Conservation (phyloP, 768 basidiomycete genomes). For the Lentinula lateritia region DNA sequence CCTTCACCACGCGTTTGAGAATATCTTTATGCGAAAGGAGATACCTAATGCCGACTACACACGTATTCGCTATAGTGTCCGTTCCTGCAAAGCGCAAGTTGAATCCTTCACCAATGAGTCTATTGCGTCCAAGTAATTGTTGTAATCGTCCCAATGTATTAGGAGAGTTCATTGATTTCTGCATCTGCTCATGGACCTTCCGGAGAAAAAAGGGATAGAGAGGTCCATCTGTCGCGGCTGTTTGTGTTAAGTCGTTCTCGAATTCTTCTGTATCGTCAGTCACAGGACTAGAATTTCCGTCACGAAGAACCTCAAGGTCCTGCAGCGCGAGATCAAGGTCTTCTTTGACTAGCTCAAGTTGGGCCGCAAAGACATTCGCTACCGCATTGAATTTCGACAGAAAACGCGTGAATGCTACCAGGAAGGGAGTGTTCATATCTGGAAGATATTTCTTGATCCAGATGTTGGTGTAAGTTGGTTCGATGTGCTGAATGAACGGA, state of each 20-base stretch:
- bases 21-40: constrained; percentile 8
- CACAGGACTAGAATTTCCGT: background rate
- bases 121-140: background rate
- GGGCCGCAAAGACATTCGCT: background rate
- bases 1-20: constrained; percentile 9
- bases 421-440: background rate
- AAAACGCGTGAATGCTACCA: background rate
- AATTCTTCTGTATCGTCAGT: background rate
- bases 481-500: constrained; percentile 2
- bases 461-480: constrained; percentile 1
- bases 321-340: background rate
- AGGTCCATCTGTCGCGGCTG: background rate
- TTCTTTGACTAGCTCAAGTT: background rate
- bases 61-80: constrained; percentile 15
- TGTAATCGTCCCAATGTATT: background rate
- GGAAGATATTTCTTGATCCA: constrained; percentile 7
- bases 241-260: background rate
- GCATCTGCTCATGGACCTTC: background rate
- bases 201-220: background rate
- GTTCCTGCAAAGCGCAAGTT: constrained; percentile 17
- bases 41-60: constrained; percentile 10
- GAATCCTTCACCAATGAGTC: constrained; percentile 4
- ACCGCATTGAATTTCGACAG: background rate
- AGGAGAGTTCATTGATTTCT: background rate
- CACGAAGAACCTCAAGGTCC: background rate